Conservation (phyloP, 2,329 filamentous ascomycete genomes). For the Colletotrichum abscissum region DNA sequence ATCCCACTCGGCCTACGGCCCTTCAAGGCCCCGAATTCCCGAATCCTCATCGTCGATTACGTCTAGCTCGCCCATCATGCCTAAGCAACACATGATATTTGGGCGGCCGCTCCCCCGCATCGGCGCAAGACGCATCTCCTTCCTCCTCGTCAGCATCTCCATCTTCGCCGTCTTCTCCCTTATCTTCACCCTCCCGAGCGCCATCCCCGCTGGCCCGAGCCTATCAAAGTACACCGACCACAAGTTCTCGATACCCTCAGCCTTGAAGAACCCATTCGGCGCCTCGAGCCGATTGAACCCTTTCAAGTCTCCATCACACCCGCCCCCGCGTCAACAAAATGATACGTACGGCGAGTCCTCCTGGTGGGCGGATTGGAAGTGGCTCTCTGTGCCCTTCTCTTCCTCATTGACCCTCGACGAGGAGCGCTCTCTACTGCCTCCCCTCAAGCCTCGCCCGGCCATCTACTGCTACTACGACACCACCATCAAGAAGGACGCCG, state of each 20-base stretch:
- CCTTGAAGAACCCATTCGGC: conserved; percentile 54
- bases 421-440: conserved; percentile 84
- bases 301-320: conserved; percentile 77
- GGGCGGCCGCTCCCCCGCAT: conserved; percentile 63
- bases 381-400: conserved; percentile 87
- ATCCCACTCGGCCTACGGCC: conserved; percentile 3
- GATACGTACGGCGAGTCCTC: conserved; percentile 81
- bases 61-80: conserved; percentile 42
- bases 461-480: conserved; percentile 95
- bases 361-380: conserved; percentile 92
- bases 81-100: conserved; percentile 49
- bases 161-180: conserved; percentile 65
- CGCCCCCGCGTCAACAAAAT: conserved; percentile 79
- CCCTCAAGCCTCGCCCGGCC: conserved; percentile 73
- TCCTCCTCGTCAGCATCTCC: conserved; percentile 62
- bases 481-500: conserved; percentile 69
- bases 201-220: conserved; percentile 59
- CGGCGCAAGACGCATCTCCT: conserved; percentile 62
- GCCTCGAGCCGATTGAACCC: conserved; percentile 69
- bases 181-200: conserved; percentile 62
- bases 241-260: conserved; percentile 59
- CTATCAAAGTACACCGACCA: conserved; percentile 62
- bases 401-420: conserved; percentile 84
- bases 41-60: conserved; percentile 15
- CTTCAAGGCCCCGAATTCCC: neutral